Evolutionary conservation across 805 yeast species (phyloP), one percentile per base, ranked within the genome.

Genomic region (Wickerhamomyces queroliae): DNA sequence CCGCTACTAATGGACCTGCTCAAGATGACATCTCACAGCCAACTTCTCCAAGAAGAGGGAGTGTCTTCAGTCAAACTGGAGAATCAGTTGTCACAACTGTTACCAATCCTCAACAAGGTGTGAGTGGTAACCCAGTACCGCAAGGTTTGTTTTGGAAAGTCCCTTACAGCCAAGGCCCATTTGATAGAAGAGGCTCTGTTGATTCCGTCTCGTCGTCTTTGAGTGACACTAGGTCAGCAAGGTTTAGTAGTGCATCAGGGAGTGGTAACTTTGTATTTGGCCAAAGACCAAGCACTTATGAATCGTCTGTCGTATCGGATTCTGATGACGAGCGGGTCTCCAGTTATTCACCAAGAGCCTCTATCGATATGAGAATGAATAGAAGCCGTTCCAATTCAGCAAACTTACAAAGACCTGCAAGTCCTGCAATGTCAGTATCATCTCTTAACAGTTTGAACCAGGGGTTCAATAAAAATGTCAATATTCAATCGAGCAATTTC

Each of bases 1-100:
- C 67, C 15, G 56, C 65, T 3, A 42, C 63, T 11, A 44, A 66
- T 16, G 61, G 58, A 41, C 69, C 70, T 12, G 67, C 62, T 29
- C 47, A 49, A 16, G 64, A 61, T 43, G 53, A 66, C 15, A 30
- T 18, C 7, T 30, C 33, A 7, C 33, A 30, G 19, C 33, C 33
- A 8, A 18, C 33, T 4, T 30, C 33, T 12, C 33, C 33, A 30
- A 30, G 33, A 19, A 38, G 60, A 29, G 70, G 67, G 1, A 49
- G 66, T 11, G 52, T 68, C 13, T 35, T 45, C 61, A 13, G 28
- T 41, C 9, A 43, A 62, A 3, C 50, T 60, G 31, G 31, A 11
- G 31, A 12, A 17, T 7, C 21, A 26, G 7, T n/a, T n/a, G n/a
- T n/a, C n/a, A n/a, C n/a, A n/a, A n/a, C n/a, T n/a, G n/a, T 26